Conservation (phyloP, 805 yeast species). For the Grigorovia yakushimaensis region DNA sequence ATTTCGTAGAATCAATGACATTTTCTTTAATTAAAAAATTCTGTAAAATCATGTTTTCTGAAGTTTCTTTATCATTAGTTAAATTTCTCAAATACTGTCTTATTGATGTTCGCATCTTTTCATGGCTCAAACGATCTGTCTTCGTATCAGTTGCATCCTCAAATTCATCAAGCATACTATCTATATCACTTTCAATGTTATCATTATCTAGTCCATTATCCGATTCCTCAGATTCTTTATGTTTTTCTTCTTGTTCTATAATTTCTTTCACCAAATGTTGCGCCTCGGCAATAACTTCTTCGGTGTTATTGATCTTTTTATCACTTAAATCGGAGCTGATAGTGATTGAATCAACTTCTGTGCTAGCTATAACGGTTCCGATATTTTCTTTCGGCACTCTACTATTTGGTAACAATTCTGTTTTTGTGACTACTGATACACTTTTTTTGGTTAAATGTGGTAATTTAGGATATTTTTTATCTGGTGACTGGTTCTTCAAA, state of each 20-base stretch:
- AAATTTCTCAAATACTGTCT: slow-evolving; percentile 60
- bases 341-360: background rate
- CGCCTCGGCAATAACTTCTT: background rate
- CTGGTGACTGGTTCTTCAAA: slow-evolving; percentile 56
- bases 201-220: slow-evolving; percentile 2
- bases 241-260: slow-evolving; percentile 2
- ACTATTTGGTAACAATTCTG: slow-evolving; percentile 3
- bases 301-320: slow-evolving; percentile 1
- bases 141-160: slow-evolving; percentile 18
- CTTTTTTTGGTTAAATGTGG: slow-evolving; percentile 44
- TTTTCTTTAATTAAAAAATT: slow-evolving; percentile 39
- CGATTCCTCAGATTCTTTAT: background rate
- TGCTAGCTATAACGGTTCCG: background rate
- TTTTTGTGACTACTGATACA: slow-evolving; percentile 19
- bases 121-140: slow-evolving; percentile 44
- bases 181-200: slow-evolving; percentile 6
- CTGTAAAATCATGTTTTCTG: slow-evolving; percentile 40
- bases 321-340: background rate
- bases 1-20: slow-evolving; percentile 24
- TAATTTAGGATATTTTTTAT: slow-evolving; percentile 47
- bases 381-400: slow-evolving; percentile 1
- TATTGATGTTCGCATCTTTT: slow-evolving; percentile 65
- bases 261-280: slow-evolving; percentile 2
- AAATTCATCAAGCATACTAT: slow-evolving; percentile 13
- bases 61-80: slow-evolving; percentile 43